These are phyloP conservation scores for Polygonum aviculare DNA, from an alignment of 148 eudicot genomes.

Conservation along the genomic window DNA sequence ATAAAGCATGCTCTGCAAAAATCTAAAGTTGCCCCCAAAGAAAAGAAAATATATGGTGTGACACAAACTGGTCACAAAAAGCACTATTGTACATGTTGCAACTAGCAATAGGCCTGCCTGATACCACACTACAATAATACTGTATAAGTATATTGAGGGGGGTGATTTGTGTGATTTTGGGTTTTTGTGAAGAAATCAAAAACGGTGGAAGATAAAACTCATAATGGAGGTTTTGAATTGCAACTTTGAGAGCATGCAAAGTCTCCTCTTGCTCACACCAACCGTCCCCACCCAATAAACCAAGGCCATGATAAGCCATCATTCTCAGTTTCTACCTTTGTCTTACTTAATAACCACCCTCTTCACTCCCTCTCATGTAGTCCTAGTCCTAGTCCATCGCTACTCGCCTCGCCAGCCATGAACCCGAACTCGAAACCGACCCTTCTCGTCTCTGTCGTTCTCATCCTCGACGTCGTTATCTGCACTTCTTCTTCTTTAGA, in stretches of 20 bases:
- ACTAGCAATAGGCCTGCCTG: too few species aligned
- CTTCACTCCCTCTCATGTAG: slow-evolving; percentile 16
- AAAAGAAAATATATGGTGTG: not conserved
- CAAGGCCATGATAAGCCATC: slow-evolving; percentile 15
- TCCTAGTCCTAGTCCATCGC: not conserved
- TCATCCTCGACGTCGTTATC: slow-evolving; percentile 12
- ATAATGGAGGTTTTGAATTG: too few species aligned
- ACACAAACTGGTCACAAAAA: too few species aligned
- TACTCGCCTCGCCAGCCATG: slow-evolving; percentile 22
- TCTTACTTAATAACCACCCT: slow-evolving; percentile 37
- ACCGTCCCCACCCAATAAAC: slow-evolving; percentile 30
- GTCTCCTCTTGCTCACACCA: slow-evolving; percentile 25
- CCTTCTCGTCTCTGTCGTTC: slow-evolving; percentile 13
- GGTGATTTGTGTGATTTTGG: too few species aligned
- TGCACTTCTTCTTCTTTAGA: slow-evolving; percentile 31
- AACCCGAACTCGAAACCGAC: slow-evolving; percentile 6
- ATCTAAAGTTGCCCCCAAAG: slow-evolving; percentile 20
- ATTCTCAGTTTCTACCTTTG: slow-evolving; percentile 21
- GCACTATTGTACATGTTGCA: too few species aligned
- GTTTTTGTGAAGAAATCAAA: too few species aligned
- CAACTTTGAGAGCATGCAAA: too few species aligned
- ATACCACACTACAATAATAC: too few species aligned
- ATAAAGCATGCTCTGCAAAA: slow-evolving; percentile 39
- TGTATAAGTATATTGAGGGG: too few species aligned
- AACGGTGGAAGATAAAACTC: too few species aligned